A percentile compares a stretch with the other conserved stretches of the same genome.
Conservation (phyloP, 306 rosid genomes). For the Vigna trinervia region DNA sequence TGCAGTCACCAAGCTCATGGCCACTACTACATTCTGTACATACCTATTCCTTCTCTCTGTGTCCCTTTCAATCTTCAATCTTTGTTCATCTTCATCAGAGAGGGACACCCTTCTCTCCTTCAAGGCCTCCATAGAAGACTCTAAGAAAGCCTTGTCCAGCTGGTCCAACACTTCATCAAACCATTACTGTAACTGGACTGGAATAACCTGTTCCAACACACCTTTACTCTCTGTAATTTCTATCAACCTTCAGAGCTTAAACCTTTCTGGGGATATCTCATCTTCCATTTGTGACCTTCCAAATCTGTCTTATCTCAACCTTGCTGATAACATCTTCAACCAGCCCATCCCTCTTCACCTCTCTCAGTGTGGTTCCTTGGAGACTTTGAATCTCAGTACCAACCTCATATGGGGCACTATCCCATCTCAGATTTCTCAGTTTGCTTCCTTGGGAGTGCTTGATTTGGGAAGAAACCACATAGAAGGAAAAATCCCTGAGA, state of each 20-base stretch:
- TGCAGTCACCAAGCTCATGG: constrained; percentile 63
- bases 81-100: constrained; percentile 62
- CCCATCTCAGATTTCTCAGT: constrained; percentile 87
- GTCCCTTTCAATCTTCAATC: constrained; percentile 50
- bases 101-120: constrained; percentile 67
- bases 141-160: constrained; percentile 61
- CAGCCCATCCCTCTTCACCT: constrained; percentile 97
- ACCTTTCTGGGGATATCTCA: constrained; percentile 90
- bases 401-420: constrained; percentile 95
- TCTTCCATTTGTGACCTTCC: constrained; percentile 72
- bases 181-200: constrained; percentile 86
- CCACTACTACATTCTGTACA: constrained; percentile 60
- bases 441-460: constrained; percentile 67
- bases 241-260: constrained; percentile 69
- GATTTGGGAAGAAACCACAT: constrained; percentile 80
- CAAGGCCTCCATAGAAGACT: constrained; percentile 77
- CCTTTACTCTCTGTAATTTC: constrained; percentile 66
- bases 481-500: constrained; percentile 79
- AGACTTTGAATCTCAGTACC: constrained; percentile 83
- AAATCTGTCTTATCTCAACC: constrained; percentile 69
- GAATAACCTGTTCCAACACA: constrained; percentile 62
- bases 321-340: constrained; percentile 81
- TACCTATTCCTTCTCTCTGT: constrained; percentile 60
- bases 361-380: constrained; percentile 70
- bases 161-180: constrained; percentile 75